Evolutionary conservation across 768 basidiomycete species (phyloP).

Genomic region (Collybia nuda): DNA sequence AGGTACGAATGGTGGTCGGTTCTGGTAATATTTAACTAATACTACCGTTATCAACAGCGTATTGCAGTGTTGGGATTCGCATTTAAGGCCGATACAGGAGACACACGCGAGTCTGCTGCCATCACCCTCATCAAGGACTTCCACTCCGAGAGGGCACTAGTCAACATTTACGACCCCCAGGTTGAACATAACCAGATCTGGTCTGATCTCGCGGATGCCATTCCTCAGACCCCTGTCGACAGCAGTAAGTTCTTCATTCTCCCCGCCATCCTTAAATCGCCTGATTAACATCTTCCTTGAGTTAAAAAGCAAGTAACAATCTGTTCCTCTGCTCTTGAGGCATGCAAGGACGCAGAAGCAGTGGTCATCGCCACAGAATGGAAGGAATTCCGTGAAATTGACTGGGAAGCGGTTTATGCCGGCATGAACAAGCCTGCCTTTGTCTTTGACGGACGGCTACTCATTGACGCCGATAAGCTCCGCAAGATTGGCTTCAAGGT

Average conservation of each 20-base stretch:
- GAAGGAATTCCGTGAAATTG: constrained; percentile 93
- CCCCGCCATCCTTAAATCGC: not conserved
- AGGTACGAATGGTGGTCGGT: constrained; percentile 51
- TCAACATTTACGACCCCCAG: constrained; percentile 92
- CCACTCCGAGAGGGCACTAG: constrained; percentile 80
- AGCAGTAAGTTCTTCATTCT: constrained; percentile 50
- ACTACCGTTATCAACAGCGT: constrained; percentile 40
- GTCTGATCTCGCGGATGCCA: constrained; percentile 69
- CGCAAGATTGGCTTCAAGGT: constrained; percentile 90
- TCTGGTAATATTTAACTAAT: constrained; percentile 3
- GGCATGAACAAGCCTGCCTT: constrained; percentile 99
- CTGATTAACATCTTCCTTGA: constrained; percentile 23
- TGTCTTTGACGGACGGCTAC: constrained; percentile 89
- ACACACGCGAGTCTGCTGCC: constrained; percentile 96
- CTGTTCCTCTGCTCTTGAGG: constrained; percentile 74
- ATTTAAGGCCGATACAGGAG: constrained; percentile 99
- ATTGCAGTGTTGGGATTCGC: constrained; percentile 98
- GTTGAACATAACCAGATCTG: constrained; percentile 88
- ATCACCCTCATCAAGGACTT: constrained; percentile 96
- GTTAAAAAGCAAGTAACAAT: constrained; percentile 91
- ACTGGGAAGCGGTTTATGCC: constrained; percentile 85
- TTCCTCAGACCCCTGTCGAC: constrained; percentile 61
- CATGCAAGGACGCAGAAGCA: constrained; percentile 87
- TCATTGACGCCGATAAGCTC: constrained; percentile 80
- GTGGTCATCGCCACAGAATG: constrained; percentile 97